Evolutionary conservation across 108 stramenopile genomes (phyloP).

Genomic region (Skeletonema potamos): DNA sequence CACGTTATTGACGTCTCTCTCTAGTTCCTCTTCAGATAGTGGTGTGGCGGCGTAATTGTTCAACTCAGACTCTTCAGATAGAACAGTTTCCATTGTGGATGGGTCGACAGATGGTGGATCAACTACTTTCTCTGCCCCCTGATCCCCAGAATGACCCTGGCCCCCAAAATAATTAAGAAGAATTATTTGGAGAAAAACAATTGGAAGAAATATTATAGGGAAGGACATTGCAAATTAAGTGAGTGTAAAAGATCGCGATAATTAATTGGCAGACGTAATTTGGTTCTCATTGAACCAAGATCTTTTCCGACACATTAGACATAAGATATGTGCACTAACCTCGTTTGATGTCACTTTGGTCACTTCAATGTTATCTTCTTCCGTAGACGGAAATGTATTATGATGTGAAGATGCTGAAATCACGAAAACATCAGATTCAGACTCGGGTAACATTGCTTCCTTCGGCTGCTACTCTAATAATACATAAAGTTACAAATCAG

Average conservation of each 20-base stretch:
- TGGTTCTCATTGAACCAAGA: no score
- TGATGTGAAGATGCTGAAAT: not conserved
- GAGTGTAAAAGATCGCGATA: not conserved
- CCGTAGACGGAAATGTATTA: not conserved
- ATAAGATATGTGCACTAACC: not conserved
- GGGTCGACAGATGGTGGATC: not conserved
- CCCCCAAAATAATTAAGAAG: no score
- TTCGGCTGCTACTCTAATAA: no score
- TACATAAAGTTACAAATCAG: no score
- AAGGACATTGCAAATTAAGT: not conserved
- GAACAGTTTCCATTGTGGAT: not conserved
- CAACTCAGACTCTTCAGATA: not conserved
- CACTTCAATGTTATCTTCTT: no score
- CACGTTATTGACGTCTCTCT: not conserved
- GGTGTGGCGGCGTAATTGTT: not conserved
- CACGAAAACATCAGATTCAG: not conserved
- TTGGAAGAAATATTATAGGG: no score
- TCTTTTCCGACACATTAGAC: not conserved
- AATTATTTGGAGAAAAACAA: no score
- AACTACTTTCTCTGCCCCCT: not conserved
- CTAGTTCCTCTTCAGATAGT: not conserved
- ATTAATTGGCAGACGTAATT: no score
- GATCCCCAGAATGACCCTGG: no score
- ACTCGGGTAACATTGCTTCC: not conserved
- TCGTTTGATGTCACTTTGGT: not conserved